These are phyloP conservation scores for Orbilia oligospora DNA, from an alignment of 2,329 filamentous ascomycete genomes.

Conservation along the genomic window DNA sequence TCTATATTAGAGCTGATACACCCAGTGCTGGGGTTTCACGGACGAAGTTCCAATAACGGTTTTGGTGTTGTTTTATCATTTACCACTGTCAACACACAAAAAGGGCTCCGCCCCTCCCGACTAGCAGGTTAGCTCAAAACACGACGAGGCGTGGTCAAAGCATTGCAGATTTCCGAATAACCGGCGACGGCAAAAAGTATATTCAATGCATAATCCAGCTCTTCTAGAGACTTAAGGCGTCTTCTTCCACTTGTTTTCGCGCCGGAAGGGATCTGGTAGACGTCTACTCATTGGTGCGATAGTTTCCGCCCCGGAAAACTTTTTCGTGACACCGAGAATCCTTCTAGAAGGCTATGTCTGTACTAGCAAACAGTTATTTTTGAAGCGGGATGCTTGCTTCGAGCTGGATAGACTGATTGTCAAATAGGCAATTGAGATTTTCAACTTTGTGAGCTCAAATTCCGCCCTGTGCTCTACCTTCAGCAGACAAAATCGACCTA, in stretches of 20 bases:
- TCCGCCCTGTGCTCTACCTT: constrained; percentile 5
- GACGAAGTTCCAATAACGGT: constrained; percentile 9
- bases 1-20: constrained; percentile 37
- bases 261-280: not conserved
- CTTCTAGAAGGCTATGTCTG: constrained; percentile 27
- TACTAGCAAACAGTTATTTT: not conserved
- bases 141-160: constrained; percentile 17
- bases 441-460: not conserved
- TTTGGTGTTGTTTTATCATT: constrained; percentile 30
- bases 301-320: constrained; percentile 15
- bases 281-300: not conserved
- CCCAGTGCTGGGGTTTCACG: constrained; percentile 3
- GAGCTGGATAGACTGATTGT: not conserved
- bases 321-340: constrained; percentile 4
- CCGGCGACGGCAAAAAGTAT: constrained; percentile 10
- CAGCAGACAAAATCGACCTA: not conserved
- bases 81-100: constrained; percentile 34
- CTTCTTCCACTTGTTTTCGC: not conserved
- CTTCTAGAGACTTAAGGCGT: not conserved
- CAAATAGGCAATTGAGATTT: constrained; percentile 3
- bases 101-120: constrained; percentile 15
- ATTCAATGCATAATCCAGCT: constrained; percentile 9
- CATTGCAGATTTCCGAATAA: constrained; percentile 18
- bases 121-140: constrained; percentile 5
- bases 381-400: not conserved